Percentiles rank a stretch among this genome's conserved stretches.
These are phyloP conservation scores for Termitomyces sp. DNA, from an alignment of 768 basidiomycete species.

Conservation along the genomic window DNA sequence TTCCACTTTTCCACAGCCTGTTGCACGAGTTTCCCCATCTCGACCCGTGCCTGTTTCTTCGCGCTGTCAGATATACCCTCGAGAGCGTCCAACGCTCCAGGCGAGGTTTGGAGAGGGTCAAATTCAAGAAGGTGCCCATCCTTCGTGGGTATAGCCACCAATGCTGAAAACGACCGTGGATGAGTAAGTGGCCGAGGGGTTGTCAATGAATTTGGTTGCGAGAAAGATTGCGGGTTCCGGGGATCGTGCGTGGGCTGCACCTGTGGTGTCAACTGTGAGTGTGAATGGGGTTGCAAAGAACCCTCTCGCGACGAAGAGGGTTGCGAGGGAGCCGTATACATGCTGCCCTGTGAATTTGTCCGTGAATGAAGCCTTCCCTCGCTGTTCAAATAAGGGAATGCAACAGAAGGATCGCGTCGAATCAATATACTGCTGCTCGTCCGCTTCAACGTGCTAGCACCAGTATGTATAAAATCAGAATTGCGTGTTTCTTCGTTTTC, in stretches of 20 bases:
- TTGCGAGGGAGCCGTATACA: conserved; percentile 33
- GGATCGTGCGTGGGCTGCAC: conserved; percentile 16
- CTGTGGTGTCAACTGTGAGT: conserved; percentile 12
- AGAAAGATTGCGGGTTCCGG: conserved; percentile 19
- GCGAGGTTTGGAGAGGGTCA: conserved; percentile 72
- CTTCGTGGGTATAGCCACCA: conserved; percentile 73
- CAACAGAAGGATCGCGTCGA: conserved; percentile 49
- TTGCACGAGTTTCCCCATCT: conserved; percentile 68
- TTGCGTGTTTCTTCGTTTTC: conserved; percentile 24
- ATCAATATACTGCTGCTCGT: conserved; percentile 57
- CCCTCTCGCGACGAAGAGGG: conserved; percentile 34
- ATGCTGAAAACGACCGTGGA: conserved; percentile 41
- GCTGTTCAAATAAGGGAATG: conserved; percentile 21
- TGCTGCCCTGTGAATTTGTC: conserved; percentile 46
- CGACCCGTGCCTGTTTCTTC: conserved; percentile 75
- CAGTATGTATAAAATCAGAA: conserved; percentile 20
- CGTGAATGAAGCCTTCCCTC: conserved; percentile 33
- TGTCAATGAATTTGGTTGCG: conserved; percentile 20
- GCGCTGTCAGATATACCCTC: conserved; percentile 78
- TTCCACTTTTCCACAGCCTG: conserved; percentile 77
- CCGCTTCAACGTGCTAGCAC: conserved; percentile 33
- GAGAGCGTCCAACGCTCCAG: conserved; percentile 65
- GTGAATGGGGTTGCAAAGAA: conserved; percentile 23
- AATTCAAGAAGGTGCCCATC: conserved; percentile 84
- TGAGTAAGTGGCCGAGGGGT: conserved; percentile 31